phyloP scores from a whole-genome alignment of 768 basidiomycete species.

The Suillus cothurnatus region DNA sequence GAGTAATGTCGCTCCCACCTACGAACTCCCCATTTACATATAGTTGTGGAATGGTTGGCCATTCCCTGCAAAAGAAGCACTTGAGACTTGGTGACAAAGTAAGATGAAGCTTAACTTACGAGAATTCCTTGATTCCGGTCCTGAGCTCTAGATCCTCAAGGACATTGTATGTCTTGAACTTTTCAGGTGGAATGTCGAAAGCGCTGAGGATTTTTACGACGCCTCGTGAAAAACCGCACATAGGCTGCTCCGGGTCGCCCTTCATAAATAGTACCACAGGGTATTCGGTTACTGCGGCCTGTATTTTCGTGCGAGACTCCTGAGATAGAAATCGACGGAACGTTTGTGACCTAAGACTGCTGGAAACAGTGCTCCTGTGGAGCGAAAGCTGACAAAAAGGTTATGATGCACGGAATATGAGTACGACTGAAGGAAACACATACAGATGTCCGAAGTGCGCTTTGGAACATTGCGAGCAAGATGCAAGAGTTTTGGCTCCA shows the following conservation, averaged over 20 bases:
- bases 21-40: constrained; percentile 96
- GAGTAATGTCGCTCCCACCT: constrained; percentile 94
- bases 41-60: constrained; percentile 97
- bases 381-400: constrained; percentile 31
- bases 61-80: constrained; percentile 60
- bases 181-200: constrained; percentile 77
- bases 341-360: constrained; percentile 5
- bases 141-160: constrained; percentile 84
- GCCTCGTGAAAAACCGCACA: constrained; percentile 96
- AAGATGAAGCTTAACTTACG: constrained; percentile 60
- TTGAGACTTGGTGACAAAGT: neutral
- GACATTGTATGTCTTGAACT: constrained; percentile 89
- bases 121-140: constrained; percentile 91
- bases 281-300: constrained; percentile 68
- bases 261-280: constrained; percentile 99
- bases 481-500: no score
- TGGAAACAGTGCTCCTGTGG: constrained; percentile 33
- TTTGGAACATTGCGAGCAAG: constrained; percentile 42
- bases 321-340: constrained; percentile 57
- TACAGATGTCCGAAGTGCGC: constrained; percentile 48
- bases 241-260: constrained; percentile 81
- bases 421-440: constrained; percentile 19
- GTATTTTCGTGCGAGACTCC: constrained; percentile 63
- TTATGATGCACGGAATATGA: neutral
- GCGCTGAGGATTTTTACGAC: constrained; percentile 88